phyloP scores from a whole-genome alignment of 768 basidiomycete genomes.

The Pulveroboletus frians region DNA sequence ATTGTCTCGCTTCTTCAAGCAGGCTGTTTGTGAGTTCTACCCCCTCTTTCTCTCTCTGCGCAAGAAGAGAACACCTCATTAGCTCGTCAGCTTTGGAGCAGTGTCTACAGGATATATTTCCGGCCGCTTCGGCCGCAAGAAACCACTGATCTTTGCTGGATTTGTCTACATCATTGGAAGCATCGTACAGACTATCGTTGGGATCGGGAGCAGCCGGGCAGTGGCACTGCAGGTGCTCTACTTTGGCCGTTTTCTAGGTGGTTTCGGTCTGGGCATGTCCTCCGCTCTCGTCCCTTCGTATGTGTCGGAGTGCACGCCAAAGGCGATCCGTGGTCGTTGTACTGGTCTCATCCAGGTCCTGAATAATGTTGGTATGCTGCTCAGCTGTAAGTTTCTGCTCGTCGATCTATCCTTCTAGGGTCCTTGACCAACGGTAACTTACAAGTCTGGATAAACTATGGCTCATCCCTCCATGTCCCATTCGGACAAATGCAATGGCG shows the following conservation, averaged over 20 bases:
- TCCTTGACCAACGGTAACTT: constrained; percentile 1
- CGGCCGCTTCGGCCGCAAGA: constrained; percentile 42
- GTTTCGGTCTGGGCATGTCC: constrained; percentile 56
- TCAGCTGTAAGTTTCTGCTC: constrained; percentile 27
- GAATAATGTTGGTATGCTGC: constrained; percentile 31
- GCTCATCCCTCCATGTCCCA: constrained; percentile 33
- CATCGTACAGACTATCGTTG: constrained; percentile 40
- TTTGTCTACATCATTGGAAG: constrained; percentile 46
- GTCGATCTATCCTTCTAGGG: background rate
- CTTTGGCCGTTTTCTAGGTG: constrained; percentile 52
- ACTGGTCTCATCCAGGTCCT: constrained; percentile 39
- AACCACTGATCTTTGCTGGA: constrained; percentile 40
- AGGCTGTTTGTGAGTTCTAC: constrained; percentile 41
- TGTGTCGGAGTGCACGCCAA: constrained; percentile 47
- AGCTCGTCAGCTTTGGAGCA: constrained; percentile 37
- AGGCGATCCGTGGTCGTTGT: constrained; percentile 44
- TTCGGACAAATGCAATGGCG: constrained; percentile 47
- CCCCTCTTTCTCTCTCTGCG: background rate
- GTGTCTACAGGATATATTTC: constrained; percentile 38
- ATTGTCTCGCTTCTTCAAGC: constrained; percentile 49
- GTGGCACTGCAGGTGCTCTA: constrained; percentile 38
- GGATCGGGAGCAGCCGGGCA: constrained; percentile 34
- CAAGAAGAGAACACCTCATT: background rate
- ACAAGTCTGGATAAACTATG: constrained; percentile 47
- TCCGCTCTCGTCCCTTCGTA: constrained; percentile 48